Percentiles rank a stretch among this genome's conserved stretches.
These are phyloP conservation scores for Blastobotrys muscicola DNA, from an alignment of 805 yeast species.

Conservation along the genomic window DNA sequence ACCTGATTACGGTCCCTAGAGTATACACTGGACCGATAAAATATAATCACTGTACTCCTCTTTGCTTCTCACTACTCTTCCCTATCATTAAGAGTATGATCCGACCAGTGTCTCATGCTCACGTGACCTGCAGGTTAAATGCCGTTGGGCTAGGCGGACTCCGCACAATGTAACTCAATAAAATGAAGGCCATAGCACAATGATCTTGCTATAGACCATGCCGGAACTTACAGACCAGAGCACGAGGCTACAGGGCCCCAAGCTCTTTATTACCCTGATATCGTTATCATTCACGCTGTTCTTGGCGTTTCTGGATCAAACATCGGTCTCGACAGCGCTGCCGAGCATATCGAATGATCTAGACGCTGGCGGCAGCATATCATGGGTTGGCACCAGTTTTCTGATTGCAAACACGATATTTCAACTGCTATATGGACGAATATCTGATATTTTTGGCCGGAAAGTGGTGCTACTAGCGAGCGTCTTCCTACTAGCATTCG, in stretches of 20 bases:
- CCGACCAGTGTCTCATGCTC: too few relatives aligned
- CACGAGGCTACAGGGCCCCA: slow-evolving; percentile 5
- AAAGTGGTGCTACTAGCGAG: slow-evolving; percentile 36
- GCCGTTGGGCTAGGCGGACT: too few relatives aligned
- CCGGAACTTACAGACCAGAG: slow-evolving; percentile 7
- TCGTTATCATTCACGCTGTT: slow-evolving; percentile 12
- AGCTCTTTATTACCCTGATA: slow-evolving; percentile 9
- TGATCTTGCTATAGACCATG: too few relatives aligned
- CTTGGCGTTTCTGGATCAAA: slow-evolving; percentile 40
- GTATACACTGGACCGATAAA: too few relatives aligned
- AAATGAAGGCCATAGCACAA: too few relatives aligned
- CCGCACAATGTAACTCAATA: too few relatives aligned
- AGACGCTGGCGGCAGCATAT: slow-evolving; percentile 38
- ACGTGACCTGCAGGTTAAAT: too few relatives aligned
- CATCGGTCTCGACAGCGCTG: slow-evolving; percentile 40
- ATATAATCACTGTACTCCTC: too few relatives aligned
- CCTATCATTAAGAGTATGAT: too few relatives aligned
- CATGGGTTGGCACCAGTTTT: slow-evolving; percentile 52
- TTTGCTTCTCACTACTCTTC: too few relatives aligned
- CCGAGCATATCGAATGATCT: slow-evolving; percentile 41
- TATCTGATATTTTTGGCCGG: slow-evolving; percentile 48
- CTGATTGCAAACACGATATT: slow-evolving; percentile 43
- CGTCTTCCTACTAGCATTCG: slow-evolving; percentile 32
- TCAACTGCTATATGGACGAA: slow-evolving; percentile 45
- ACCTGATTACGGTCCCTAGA: too few relatives aligned